Evolutionary conservation across 75 land plant species (phyloP).

Genomic region (Selaginella tamariscina): DNA sequence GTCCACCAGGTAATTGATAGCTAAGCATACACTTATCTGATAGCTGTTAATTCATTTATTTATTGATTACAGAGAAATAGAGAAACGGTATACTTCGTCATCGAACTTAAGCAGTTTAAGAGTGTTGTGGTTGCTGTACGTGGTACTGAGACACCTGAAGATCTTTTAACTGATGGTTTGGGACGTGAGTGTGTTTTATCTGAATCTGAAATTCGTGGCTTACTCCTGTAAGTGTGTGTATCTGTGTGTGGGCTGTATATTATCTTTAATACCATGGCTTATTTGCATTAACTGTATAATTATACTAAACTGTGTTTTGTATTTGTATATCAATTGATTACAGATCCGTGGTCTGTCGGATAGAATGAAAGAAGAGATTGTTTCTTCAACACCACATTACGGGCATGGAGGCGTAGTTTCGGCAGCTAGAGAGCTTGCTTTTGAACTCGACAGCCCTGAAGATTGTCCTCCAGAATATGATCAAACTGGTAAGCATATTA

Average conservation of each 20-base stretch:
- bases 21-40: no score
- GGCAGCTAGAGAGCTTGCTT: slow-evolving; percentile 65
- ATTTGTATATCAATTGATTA: no score
- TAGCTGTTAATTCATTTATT: no score
- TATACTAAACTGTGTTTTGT: no score
- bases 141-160: slow-evolving; percentile 92
- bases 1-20: slow-evolving; percentile 72
- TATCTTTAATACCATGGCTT: no score
- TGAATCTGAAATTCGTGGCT: slow-evolving; percentile 55
- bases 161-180: slow-evolving; percentile 85
- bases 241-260: no score
- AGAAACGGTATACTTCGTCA: slow-evolving; percentile 71
- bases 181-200: slow-evolving; percentile 56
- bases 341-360: no score
- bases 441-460: slow-evolving; percentile 47
- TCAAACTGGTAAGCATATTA: no score
- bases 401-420: slow-evolving; percentile 76
- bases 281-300: no score
- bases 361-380: slow-evolving; percentile 32
- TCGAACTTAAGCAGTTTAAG: slow-evolving; percentile 49
- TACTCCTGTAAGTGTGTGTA: slow-evolving; percentile 43
- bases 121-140: slow-evolving; percentile 69
- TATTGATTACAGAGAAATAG: slow-evolving; percentile 37
- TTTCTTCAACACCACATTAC: slow-evolving; percentile 60
- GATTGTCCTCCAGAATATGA: no score